These are phyloP conservation scores for Microsporum canis DNA, from an alignment of 2,329 filamentous ascomycete genomes.

Conservation along the genomic window DNA sequence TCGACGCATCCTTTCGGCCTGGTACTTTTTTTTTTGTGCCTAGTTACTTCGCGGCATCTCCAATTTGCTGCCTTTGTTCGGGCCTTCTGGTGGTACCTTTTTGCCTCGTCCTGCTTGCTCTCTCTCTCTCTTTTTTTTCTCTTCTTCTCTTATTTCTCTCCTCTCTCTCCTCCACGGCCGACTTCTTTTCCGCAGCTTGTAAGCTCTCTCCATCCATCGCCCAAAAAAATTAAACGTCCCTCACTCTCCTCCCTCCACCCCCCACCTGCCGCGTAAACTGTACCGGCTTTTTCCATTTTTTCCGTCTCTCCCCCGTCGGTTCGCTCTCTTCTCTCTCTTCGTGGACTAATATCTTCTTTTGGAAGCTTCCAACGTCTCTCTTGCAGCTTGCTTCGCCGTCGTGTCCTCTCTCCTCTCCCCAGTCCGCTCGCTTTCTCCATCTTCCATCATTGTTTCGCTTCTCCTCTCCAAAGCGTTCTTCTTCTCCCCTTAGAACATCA, in stretches of 20 bases:
- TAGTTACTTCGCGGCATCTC: background rate
- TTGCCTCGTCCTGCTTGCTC: background rate
- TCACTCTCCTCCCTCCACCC: constrained; percentile 11
- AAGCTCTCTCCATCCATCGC: background rate
- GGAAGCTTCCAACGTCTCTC: constrained; percentile 7
- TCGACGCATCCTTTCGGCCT: background rate
- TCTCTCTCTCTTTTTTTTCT: background rate
- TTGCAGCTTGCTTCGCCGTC: background rate
- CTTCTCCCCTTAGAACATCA: background rate
- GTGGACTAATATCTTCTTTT: background rate
- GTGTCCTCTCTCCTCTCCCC: background rate
- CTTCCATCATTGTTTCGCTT: background rate
- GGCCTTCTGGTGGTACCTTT: constrained; percentile 5
- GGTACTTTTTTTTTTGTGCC: background rate
- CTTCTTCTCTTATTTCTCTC: background rate
- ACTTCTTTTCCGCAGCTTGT: background rate
- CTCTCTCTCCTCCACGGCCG: background rate
- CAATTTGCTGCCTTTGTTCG: background rate
- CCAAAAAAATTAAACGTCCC: background rate
- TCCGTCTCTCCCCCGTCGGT: constrained; percentile 7
- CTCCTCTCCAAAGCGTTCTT: background rate
- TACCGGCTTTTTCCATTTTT: constrained; percentile 10
- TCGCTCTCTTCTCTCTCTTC: constrained; percentile 1
- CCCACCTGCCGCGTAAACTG: constrained; percentile 9
- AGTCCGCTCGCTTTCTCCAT: background rate